phyloP scores from a whole-genome alignment of 257 asterid genomes.

The Solanum etuberosum region DNA sequence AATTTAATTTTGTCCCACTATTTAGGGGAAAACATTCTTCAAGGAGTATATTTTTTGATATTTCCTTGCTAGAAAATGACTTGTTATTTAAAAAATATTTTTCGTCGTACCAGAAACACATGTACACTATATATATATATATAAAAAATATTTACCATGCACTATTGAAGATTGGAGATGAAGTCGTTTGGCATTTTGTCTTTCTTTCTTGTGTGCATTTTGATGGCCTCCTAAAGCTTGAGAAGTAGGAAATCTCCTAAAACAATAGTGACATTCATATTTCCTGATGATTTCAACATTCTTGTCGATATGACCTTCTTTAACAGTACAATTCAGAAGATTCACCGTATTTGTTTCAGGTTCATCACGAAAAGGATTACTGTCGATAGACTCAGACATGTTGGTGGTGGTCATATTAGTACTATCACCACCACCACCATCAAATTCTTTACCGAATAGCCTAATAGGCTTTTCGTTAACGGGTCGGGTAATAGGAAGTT shows the following conservation, averaged over 20 bases:
- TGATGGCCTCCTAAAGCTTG: constrained; percentile 97
- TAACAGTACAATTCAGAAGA: background rate
- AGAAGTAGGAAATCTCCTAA: constrained; percentile 78
- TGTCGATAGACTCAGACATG: constrained; percentile 1
- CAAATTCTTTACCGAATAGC: constrained; percentile 73
- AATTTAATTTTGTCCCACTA: background rate
- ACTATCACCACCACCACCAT: background rate
- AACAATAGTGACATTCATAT: constrained; percentile 86
- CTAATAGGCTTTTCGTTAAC: constrained; percentile 39
- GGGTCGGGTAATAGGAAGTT: constrained; percentile 61
- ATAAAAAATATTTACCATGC: constrained; percentile 14
- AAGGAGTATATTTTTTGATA: background rate
- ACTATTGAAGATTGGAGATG: constrained; percentile 52
- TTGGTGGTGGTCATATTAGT: background rate
- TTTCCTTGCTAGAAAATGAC: background rate
- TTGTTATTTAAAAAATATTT: background rate
- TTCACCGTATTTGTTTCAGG: background rate
- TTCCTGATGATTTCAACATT: constrained; percentile 21
- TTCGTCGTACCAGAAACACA: background rate
- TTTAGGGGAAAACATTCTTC: background rate
- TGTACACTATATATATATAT: background rate
- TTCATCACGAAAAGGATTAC: background rate
- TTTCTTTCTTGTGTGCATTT: constrained; percentile 85
- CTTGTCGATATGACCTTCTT: background rate
- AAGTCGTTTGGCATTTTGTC: constrained; percentile 68